These are phyloP conservation scores for Penicillium simplicissimum DNA, from an alignment of 495 filamentous ascomycete species.

Conservation along the genomic window DNA sequence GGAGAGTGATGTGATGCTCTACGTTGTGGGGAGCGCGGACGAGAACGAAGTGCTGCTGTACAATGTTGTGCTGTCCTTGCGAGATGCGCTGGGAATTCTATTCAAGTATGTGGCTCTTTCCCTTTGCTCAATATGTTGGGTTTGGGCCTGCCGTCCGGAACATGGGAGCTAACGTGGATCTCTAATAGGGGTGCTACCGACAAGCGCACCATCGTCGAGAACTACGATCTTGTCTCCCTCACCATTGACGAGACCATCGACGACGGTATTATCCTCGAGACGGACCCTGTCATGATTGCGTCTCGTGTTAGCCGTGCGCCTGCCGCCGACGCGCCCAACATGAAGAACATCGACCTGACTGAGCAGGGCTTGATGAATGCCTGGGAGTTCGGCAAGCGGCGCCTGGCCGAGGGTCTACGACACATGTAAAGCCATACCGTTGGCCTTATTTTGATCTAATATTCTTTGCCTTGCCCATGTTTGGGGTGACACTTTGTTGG, in stretches of 20 bases:
- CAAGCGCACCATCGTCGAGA: slow-evolving; percentile 96
- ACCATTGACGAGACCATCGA: slow-evolving; percentile 96
- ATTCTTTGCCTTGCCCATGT: not conserved
- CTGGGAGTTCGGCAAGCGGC: slow-evolving; percentile 92
- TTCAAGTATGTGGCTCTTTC: slow-evolving; percentile 70
- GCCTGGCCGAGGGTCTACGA: slow-evolving; percentile 86
- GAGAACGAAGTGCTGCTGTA: slow-evolving; percentile 98
- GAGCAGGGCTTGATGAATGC: slow-evolving; percentile 95
- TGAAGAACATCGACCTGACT: slow-evolving; percentile 91
- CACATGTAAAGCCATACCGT: slow-evolving; percentile 52
- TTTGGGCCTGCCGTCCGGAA: not conserved
- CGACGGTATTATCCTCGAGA: slow-evolving; percentile 95
- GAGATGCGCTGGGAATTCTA: slow-evolving; percentile 86
- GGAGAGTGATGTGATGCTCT: slow-evolving; percentile 96
- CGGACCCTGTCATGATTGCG: slow-evolving; percentile 88
- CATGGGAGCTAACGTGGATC: slow-evolving; percentile 5
- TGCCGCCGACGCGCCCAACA: slow-evolving; percentile 80
- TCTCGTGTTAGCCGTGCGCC: slow-evolving; percentile 89
- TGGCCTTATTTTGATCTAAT: not conserved
- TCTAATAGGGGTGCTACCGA: slow-evolving; percentile 78
- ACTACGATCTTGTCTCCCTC: slow-evolving; percentile 90
- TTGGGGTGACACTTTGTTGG: not conserved
- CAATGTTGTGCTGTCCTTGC: slow-evolving; percentile 82
- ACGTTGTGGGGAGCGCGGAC: slow-evolving; percentile 86
- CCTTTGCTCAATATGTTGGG: not conserved